These are phyloP conservation scores for Mrakia blollopis DNA, from an alignment of 768 basidiomycete genomes.

Conservation along the genomic window DNA sequence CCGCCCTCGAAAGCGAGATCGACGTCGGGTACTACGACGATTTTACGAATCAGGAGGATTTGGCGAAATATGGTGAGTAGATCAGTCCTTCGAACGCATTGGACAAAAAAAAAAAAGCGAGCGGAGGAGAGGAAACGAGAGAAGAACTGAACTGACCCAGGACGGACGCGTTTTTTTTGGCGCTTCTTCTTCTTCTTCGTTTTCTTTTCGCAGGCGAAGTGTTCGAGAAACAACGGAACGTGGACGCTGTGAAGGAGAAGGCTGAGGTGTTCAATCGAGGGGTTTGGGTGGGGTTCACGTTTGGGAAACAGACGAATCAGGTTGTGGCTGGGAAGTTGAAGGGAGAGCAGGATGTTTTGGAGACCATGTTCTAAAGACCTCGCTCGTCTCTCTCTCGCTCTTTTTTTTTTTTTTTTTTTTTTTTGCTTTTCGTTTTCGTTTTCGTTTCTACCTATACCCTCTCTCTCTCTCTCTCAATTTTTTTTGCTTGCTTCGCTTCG, in stretches of 20 bases:
- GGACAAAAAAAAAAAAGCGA: not conserved
- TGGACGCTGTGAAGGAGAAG: constrained; percentile 84
- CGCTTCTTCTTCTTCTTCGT: not conserved
- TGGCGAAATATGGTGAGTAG: constrained; percentile 33
- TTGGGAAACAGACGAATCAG: constrained; percentile 41
- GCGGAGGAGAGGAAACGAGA: not conserved
- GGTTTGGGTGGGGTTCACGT: constrained; percentile 46
- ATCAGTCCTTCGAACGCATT: not conserved
- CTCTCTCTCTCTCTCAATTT: not conserved
- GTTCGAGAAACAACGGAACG: constrained; percentile 90
- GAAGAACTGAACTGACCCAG: no score
- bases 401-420: not conserved
- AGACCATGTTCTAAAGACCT: constrained; percentile 44
- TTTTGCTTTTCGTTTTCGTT: not conserved
- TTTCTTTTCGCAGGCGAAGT: constrained; percentile 59
- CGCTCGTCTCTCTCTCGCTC: not conserved
- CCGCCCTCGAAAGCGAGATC: constrained; percentile 85
- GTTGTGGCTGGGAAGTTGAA: constrained; percentile 32
- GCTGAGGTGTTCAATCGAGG: constrained; percentile 46
- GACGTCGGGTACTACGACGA: constrained; percentile 96
- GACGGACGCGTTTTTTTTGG: not conserved
- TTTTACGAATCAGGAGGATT: constrained; percentile 47
- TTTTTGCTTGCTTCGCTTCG: not conserved
- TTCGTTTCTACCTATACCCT: no score
- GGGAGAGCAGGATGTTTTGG: constrained; percentile 44